A percentile compares a stretch with the other conserved stretches of the same genome.
phyloP scores from a whole-genome alignment of 768 basidiomycete genomes.

The Phallus indusiatus region DNA sequence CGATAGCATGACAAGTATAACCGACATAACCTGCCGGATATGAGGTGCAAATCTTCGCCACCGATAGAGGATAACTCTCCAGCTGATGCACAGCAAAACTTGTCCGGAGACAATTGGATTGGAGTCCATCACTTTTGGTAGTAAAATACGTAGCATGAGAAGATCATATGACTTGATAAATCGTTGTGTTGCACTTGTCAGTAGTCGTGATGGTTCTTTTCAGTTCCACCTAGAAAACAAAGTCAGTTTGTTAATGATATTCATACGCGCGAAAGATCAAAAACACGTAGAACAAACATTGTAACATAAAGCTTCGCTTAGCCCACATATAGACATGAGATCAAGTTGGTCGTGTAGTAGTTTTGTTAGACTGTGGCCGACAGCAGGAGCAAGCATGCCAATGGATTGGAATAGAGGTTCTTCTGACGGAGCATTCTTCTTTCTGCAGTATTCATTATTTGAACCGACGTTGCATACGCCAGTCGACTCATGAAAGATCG shows the following conservation, averaged over 20 bases:
- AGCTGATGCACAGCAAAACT: conserved; percentile 85
- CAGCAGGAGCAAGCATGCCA: conserved; percentile 89
- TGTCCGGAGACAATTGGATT: conserved; percentile 87
- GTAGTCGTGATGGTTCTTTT: conserved; percentile 86
- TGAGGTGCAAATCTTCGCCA: conserved; percentile 81
- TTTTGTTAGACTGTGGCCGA: conserved; percentile 93
- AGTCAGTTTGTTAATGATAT: no score
- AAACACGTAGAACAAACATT: conserved; percentile 40
- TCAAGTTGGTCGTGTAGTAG: conserved; percentile 94
- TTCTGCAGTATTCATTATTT: conserved; percentile 29
- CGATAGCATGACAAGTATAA: conserved; percentile 82
- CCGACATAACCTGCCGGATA: conserved; percentile 80
- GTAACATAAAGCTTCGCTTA: conserved; percentile 84
- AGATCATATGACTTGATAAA: conserved; percentile 94
- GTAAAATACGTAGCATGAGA: conserved; percentile 86
- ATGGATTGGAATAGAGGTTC: conserved; percentile 97
- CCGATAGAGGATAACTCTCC: conserved; percentile 91
- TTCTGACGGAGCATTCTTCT: conserved; percentile 88
- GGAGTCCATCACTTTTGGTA: conserved; percentile 81
- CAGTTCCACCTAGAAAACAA: conserved; percentile 53
- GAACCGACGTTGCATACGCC: no score
- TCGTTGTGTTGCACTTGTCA: conserved; percentile 87
- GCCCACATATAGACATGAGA: conserved; percentile 88
- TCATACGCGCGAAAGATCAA: neutral
- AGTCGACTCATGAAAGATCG: no score